These are phyloP conservation scores for Spizellomyces sp. DNA, from an alignment of 192 early-diverging fungal species.

Conservation along the genomic window DNA sequence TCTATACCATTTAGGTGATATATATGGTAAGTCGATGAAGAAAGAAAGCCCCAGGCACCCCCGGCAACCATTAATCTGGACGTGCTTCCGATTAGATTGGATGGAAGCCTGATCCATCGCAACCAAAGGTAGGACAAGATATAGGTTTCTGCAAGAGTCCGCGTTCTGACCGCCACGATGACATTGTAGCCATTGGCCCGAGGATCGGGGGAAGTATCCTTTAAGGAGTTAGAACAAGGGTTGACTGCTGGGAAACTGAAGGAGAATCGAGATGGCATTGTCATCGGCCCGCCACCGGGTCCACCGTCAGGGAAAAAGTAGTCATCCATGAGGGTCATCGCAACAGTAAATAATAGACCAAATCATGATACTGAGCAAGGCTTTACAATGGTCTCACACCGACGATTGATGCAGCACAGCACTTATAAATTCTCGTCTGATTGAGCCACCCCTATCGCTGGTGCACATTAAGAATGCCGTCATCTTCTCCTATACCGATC, in stretches of 20 bases:
- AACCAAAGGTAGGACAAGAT: slow-evolving; percentile 58
- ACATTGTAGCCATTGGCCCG: slow-evolving; percentile 62
- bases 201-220: slow-evolving; percentile 77
- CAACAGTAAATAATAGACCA: too few species aligned
- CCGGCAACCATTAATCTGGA: background rate
- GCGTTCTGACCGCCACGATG: background rate
- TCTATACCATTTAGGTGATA: slow-evolving; percentile 8
- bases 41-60: background rate
- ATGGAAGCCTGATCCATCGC: slow-evolving; percentile 88
- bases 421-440: too few species aligned
- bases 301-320: background rate
- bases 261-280: slow-evolving; percentile 2
- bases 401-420: too few species aligned
- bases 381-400: too few species aligned
- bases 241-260: background rate
- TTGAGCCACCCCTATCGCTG: too few species aligned
- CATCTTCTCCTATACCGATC: too few species aligned
- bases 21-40: slow-evolving; percentile 40
- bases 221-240: slow-evolving; percentile 59
- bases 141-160: background rate
- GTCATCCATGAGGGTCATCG: background rate
- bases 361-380: too few species aligned
- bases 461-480: too few species aligned
- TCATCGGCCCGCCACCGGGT: slow-evolving; percentile 30
- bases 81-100: slow-evolving; percentile 68